Percentiles rank a stretch among this genome's conserved stretches.
Conservation (phyloP, 192 early-diverging fungal genomes). For the Coemansia javaensis region DNA sequence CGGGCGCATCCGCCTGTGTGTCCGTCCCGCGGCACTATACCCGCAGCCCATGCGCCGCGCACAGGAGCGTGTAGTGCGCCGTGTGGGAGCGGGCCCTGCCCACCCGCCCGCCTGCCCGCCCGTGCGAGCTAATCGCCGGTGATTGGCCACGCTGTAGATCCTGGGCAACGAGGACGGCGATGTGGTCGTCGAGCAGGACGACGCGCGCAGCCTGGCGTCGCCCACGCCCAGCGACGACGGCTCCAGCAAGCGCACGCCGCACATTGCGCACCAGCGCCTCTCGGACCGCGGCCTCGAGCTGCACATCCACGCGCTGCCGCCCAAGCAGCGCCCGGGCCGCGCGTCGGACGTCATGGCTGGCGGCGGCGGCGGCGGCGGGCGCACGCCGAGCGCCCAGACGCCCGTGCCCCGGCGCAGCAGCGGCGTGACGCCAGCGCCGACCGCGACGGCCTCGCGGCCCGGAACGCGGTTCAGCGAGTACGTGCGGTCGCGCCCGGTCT, state of each 20-base stretch:
- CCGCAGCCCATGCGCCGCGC: no score
- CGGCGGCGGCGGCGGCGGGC: slow-evolving; percentile 6
- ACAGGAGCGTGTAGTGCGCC: slow-evolving; percentile 8
- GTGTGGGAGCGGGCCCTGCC: not conserved
- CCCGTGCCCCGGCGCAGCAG: not conserved
- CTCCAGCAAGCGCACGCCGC: slow-evolving; percentile 28
- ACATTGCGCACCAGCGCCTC: slow-evolving; percentile 26
- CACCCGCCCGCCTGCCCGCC: slow-evolving; percentile 1
- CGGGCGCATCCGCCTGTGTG: no score
- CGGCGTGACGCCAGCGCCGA: slow-evolving; percentile 4
- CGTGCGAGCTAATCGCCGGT: not conserved
- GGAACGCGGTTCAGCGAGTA: slow-evolving; percentile 36
- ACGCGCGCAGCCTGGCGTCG: slow-evolving; percentile 24
- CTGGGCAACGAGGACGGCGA: slow-evolving; percentile 49
- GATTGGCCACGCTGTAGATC: slow-evolving; percentile 38
- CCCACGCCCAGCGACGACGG: slow-evolving; percentile 21
- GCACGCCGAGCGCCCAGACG: not conserved
- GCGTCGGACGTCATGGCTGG: slow-evolving; percentile 11
- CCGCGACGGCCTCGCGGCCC: slow-evolving; percentile 5
- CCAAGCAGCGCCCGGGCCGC: slow-evolving; percentile 3
- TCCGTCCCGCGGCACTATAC: no score
- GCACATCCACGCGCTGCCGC: slow-evolving; percentile 39
- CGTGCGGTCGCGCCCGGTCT: slow-evolving; percentile 18
- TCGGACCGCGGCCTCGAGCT: slow-evolving; percentile 37
- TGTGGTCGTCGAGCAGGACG: slow-evolving; percentile 43